These are phyloP conservation scores for Cercophora sp. DNA, from an alignment of 495 filamentous ascomycete genomes.

Conservation along the genomic window DNA sequence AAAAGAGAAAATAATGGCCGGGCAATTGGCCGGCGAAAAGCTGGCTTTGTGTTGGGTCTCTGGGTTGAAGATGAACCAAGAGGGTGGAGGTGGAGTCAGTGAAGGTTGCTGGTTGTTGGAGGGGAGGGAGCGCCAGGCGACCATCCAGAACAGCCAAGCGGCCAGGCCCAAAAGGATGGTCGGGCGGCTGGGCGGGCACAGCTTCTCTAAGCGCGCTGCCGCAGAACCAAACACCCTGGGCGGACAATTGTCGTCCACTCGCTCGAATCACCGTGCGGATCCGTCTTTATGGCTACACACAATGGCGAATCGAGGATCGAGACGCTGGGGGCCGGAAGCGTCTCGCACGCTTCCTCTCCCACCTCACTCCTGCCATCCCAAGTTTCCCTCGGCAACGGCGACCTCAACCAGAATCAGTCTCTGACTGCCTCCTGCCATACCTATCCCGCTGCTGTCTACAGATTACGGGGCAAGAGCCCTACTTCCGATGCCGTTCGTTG, in stretches of 20 bases:
- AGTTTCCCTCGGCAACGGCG: too few relatives aligned
- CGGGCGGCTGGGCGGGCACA: constrained; percentile 14
- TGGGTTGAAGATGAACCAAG: constrained; percentile 7
- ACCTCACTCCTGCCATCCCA: too few relatives aligned
- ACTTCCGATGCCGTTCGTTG: constrained; percentile 1
- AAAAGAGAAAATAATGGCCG: background rate
- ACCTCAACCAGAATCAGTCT: background rate
- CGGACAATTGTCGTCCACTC: background rate
- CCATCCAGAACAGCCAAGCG: background rate
- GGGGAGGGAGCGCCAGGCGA: background rate
- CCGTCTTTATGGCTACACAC: background rate
- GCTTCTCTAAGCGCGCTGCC: constrained; percentile 20
- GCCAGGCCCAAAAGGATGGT: background rate
- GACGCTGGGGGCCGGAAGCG: constrained; percentile 2
- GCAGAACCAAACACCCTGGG: constrained; percentile 2
- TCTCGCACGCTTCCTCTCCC: too few relatives aligned
- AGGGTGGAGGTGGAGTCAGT: constrained; percentile 1
- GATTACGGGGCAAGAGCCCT: background rate
- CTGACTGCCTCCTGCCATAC: background rate
- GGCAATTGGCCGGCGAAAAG: constrained; percentile 8
- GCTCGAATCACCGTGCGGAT: constrained; percentile 11
- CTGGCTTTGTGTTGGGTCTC: background rate
- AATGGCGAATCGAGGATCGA: constrained; percentile 12
- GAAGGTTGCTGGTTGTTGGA: background rate
- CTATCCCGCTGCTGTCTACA: background rate